Evolutionary conservation across 768 basidiomycete genomes (phyloP), one percentile per base, ranked within the genome.

Genomic region (Fistulinella prunicolor): DNA sequence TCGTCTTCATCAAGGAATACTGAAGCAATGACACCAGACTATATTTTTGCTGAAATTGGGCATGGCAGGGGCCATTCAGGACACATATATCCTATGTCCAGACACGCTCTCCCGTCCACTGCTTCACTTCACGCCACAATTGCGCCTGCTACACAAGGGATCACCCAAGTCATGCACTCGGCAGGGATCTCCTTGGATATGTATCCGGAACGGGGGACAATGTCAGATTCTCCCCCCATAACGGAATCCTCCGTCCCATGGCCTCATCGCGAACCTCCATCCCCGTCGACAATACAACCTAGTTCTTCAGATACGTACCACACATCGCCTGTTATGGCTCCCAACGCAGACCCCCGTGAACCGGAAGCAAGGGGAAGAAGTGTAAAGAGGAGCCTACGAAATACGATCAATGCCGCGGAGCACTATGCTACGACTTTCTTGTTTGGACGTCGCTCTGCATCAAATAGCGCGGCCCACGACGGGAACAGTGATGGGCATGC

Each of bases 1-100:
- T 61, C 59, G 14, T 58, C 69, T n/a, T 67, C 73, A 0, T 69
- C 73, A 34, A 64, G 72, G 44, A 71, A 71, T 54, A 74, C 75
- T 50, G 83, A 84, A 36, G 76, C 79, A 16, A 66, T 82, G 61
- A 89, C 85, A 14, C 86, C 85, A 20, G 87, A 89, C 57, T 74
- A 86, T 42, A 76, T 84, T 55, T 87, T 77, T 52, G 85, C 86
- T 6, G 88, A 90, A 61, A 83, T 87, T 50, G 86, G 85, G 3
- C 86, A 87, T 59, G 85, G 85, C 4, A 75, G 83, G 23, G 85
- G 52, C 20, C 60, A 51, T 35, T 49, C 53, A 22, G 56, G 50
- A 47, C 56, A 58, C 16, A 29, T 26, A 41, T 60, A 50, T 34
- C 29, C 50, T 26, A 32, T 62, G 10, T 51, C 56, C 13, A 61